These are phyloP conservation scores for Akanthomyces muscarius DNA, from an alignment of 2,329 filamentous ascomycete genomes.

Conservation along the genomic window DNA sequence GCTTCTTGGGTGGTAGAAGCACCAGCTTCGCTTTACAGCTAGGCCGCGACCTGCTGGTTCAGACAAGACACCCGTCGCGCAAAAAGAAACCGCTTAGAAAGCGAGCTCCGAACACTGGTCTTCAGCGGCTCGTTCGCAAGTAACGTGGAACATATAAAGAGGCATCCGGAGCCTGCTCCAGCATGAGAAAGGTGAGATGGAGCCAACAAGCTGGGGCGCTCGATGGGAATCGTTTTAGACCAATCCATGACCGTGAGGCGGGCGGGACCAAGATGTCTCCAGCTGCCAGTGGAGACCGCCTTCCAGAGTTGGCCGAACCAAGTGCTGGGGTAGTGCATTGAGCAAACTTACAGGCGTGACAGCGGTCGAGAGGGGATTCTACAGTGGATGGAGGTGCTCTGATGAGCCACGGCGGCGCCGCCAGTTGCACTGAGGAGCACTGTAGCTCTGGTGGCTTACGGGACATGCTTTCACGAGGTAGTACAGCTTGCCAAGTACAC, in stretches of 20 bases:
- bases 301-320: background rate
- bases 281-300: constrained; percentile 16
- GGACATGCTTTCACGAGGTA: background rate
- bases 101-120: no score
- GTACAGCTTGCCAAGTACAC: background rate
- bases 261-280: background rate
- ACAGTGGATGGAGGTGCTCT: no score
- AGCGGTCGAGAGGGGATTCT: background rate
- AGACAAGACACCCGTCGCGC: background rate
- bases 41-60: background rate
- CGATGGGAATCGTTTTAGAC: background rate
- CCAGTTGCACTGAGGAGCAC: background rate
- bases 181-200: background rate
- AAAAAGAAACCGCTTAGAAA: background rate
- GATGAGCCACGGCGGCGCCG: background rate
- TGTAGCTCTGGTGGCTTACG: background rate
- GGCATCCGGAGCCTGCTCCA: background rate
- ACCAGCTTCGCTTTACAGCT: background rate
- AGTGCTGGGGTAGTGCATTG: no score
- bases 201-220: background rate
- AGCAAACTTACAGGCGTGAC: background rate
- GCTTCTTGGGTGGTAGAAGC: background rate
- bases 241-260: background rate
- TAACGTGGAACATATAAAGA: background rate
- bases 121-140: background rate